These are phyloP conservation scores for Candida sithepensis DNA, from an alignment of 805 yeast genomes.

Conservation along the genomic window DNA sequence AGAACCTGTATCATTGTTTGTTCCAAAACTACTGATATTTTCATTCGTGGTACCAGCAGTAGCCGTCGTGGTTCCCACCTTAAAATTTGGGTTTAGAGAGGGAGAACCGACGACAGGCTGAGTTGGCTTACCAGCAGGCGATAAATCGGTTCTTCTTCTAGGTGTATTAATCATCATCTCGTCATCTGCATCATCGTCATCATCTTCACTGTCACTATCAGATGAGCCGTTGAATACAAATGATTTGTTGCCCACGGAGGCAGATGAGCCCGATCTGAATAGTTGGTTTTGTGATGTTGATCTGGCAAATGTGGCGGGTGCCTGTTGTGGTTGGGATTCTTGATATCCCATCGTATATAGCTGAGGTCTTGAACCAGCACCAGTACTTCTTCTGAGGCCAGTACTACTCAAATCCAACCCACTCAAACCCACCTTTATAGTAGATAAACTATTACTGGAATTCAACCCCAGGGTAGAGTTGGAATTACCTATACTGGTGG, in stretches of 20 bases:
- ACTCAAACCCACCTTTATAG: conserved; percentile 30
- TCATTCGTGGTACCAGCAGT: conserved; percentile 13
- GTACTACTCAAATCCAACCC: conserved; percentile 29
- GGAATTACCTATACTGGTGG: conserved; percentile 18
- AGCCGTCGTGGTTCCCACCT: conserved; percentile 2
- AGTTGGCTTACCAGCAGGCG: neutral
- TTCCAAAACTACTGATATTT: conserved; percentile 4
- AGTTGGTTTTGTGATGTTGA: neutral
- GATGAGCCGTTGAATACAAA: conserved; percentile 34
- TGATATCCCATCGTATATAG: conserved; percentile 21
- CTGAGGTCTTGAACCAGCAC: conserved; percentile 30
- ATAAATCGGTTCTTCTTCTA: neutral
- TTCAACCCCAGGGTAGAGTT: conserved; percentile 6
- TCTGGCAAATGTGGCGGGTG: neutral
- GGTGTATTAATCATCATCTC: conserved; percentile 20
- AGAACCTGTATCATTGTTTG: neutral
- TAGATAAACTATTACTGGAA: conserved; percentile 19
- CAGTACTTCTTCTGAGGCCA: conserved; percentile 27
- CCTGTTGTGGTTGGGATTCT: conserved; percentile 34
- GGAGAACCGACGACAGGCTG: neutral
- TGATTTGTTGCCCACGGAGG: conserved; percentile 19
- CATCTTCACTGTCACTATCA: conserved; percentile 26
- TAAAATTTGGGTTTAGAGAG: neutral
- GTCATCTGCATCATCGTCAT: conserved; percentile 8
- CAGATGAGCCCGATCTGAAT: conserved; percentile 6